These are phyloP conservation scores for Solanum aculeatissimum DNA, from an alignment of 305 asterid species.

Conservation along the genomic window DNA sequence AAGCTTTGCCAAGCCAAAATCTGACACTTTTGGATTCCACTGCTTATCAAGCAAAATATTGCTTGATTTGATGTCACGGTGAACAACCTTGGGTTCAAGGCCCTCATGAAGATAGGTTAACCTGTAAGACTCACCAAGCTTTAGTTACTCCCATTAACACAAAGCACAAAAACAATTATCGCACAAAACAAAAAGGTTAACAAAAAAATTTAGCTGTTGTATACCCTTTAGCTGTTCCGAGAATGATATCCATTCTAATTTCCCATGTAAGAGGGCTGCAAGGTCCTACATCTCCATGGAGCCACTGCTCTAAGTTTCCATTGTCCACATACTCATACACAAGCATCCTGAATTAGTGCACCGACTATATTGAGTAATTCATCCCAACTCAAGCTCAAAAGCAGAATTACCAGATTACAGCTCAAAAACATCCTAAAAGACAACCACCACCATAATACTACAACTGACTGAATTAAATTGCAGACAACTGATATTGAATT, in stretches of 20 bases:
- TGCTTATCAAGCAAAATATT: slow-evolving; percentile 70
- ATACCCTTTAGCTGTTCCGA: slow-evolving; percentile 94
- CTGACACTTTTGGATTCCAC: slow-evolving; percentile 79
- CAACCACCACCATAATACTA: background rate
- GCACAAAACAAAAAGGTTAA: background rate
- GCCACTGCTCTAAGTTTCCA: slow-evolving; percentile 92
- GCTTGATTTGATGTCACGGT: slow-evolving; percentile 89
- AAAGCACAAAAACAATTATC: background rate
- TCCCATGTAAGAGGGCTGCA: slow-evolving; percentile 90
- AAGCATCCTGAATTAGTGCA: slow-evolving; percentile 49
- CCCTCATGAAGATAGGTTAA: slow-evolving; percentile 86
- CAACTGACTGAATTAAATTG: background rate
- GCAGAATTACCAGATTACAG: background rate
- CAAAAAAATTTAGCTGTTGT: background rate
- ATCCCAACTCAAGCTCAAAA: background rate
- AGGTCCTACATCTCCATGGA: slow-evolving; percentile 90
- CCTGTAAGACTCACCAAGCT: slow-evolving; percentile 23
- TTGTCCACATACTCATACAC: slow-evolving; percentile 83
- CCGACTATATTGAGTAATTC: background rate
- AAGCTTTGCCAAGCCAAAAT: slow-evolving; percentile 86
- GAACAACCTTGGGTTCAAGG: slow-evolving; percentile 91
- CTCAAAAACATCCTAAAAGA: background rate
- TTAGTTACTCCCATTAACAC: background rate
- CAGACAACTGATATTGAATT: background rate
- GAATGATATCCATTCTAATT: slow-evolving; percentile 66